Evolutionary conservation across 2,329 filamentous ascomycete genomes (phyloP), one percentile per base, ranked within the genome.

Genomic region (Intubia oerlemansii): DNA sequence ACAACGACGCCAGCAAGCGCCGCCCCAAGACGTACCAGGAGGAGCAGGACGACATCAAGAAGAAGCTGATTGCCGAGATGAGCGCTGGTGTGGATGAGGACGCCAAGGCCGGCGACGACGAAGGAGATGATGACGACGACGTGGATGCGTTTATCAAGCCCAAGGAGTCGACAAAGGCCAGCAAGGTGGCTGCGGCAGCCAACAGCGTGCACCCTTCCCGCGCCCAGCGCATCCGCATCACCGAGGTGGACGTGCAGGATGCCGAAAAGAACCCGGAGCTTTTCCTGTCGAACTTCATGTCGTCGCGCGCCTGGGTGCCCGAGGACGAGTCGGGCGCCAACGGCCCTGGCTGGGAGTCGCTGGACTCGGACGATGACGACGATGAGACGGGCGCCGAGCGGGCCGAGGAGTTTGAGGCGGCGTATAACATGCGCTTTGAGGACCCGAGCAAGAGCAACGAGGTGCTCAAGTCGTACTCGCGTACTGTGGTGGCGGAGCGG

Each of bases 351-450:
- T 82, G 79, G 51, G 61, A 84, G 41, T 78, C 84, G 1, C 77
- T 98, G 32, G 81, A 93, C 44, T 92, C 82, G 0, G 88, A 98
- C 40, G 82, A 98, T 39, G 82, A 92, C 29, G 80, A 61, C 0
- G 84, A 88, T 38, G 80, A 91, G 29, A 79, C 58, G 17, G 56
- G 79, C 24, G 68, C 75, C 19, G 62, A 66, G 17, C 62, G 67
- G 25, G 84, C 84, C 16, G 85, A 95, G 25, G 69, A 75, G 35
- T 91, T 85, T 43, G 88, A 98, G 52, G 65, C 78, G 38, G 84
- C 84, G 5, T 98, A 92, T 55, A 98, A 98, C 53, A 54, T 93
- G 52, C 76, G 88, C 19, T 98, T 98, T 44, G 88, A 98, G 47
- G 79, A 95, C 42, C 82, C 88, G 0, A 65, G 65, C 34, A 82